Evolutionary conservation across 129 eudicot genomes (phyloP).

Genomic region (Heracleum sosnowskyi): DNA sequence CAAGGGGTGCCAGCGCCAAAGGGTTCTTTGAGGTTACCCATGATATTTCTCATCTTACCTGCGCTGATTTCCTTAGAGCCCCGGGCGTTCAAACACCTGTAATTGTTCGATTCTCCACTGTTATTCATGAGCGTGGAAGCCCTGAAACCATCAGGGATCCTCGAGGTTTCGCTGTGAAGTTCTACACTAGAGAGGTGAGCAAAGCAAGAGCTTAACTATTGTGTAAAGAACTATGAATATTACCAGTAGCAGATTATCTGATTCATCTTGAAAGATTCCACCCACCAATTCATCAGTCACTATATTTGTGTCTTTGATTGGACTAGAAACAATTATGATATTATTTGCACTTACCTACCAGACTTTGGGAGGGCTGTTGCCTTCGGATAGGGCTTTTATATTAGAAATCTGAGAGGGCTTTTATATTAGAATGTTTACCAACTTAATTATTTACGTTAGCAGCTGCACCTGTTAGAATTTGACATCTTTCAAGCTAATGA

Average conservation of each 20-base stretch:
- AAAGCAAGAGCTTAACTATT: background rate
- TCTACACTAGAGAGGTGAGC: constrained; percentile 80
- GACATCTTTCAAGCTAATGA: background rate
- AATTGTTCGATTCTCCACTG: constrained; percentile 85
- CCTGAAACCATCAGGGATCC: constrained; percentile 91
- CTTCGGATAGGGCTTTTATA: too few relatives aligned
- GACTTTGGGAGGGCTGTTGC: background rate
- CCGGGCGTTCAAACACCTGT: constrained; percentile 89
- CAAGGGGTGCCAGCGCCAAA: constrained; percentile 89
- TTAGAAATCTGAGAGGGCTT: background rate
- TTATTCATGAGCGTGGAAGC: constrained; percentile 85
- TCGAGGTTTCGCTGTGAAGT: constrained; percentile 81
- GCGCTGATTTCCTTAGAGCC: constrained; percentile 84
- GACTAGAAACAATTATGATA: background rate
- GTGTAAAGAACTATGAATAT: background rate
- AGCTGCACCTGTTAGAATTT: background rate
- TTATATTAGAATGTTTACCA: background rate
- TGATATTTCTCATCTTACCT: constrained; percentile 63
- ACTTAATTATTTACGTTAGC: background rate
- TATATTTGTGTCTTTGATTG: background rate
- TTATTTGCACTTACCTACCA: background rate
- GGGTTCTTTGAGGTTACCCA: constrained; percentile 91
- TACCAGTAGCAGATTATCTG: background rate
- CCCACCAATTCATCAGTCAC: background rate
- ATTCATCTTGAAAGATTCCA: background rate